Conservation (phyloP, 2,329 filamentous ascomycete species). For the Fusarium sp. region DNA sequence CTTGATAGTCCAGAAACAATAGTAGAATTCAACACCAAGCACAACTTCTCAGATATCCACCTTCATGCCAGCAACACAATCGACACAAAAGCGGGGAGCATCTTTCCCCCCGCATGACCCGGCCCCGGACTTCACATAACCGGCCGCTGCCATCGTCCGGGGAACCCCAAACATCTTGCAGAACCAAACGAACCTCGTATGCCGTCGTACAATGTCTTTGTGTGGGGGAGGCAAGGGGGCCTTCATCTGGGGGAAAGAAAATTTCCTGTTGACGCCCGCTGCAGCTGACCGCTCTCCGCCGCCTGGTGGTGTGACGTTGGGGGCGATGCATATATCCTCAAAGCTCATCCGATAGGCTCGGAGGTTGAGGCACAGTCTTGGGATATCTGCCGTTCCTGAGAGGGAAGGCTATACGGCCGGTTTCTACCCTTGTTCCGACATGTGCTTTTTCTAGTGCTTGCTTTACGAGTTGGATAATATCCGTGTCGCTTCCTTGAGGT, state of each 20-base stretch:
- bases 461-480: constrained; percentile 46
- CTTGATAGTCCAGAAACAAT: background rate
- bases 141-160: constrained; percentile 20
- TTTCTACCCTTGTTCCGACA: constrained; percentile 47
- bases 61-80: background rate
- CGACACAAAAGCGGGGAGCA: constrained; percentile 10
- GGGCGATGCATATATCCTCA: constrained; percentile 19
- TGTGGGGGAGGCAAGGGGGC: constrained; percentile 23
- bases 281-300: constrained; percentile 22
- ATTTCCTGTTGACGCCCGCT: background rate
- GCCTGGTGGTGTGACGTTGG: constrained; percentile 40
- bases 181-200: constrained; percentile 1
- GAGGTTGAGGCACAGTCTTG: constrained; percentile 9
- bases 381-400: constrained; percentile 2
- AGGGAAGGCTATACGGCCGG: constrained; percentile 47
- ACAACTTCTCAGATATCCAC: background rate
- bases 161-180: constrained; percentile 23
- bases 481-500: constrained; percentile 42
- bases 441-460: constrained; percentile 43
- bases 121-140: constrained; percentile 27
- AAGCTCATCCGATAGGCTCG: constrained; percentile 27
- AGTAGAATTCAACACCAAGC: background rate
- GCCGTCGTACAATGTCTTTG: constrained; percentile 16
- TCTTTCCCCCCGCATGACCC: constrained; percentile 18
- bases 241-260: background rate